Percentiles rank a stretch among this genome's conserved stretches.
Evolutionary conservation across 2,329 filamentous ascomycete species (phyloP).

Genomic region (Exophiala aquamarina): DNA sequence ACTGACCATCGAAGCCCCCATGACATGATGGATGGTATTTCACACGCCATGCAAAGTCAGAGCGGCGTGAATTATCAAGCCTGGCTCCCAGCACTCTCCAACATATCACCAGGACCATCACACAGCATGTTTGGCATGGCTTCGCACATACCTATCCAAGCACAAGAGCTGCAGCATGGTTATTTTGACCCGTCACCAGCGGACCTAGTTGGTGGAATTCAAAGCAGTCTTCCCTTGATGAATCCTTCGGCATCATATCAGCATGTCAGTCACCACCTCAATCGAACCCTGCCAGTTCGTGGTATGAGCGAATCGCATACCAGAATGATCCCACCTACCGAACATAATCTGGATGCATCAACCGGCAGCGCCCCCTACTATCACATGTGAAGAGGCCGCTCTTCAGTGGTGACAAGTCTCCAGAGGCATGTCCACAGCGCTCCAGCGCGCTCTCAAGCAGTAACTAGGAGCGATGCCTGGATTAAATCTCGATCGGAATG

Average conservation of each 20-base stretch:
- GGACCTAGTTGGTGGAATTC: slow-evolving; percentile 8
- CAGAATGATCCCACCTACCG: no score
- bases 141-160: slow-evolving; percentile 6
- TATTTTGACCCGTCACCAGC: slow-evolving; percentile 12
- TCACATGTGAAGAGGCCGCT: no score
- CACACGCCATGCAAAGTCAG: slow-evolving; percentile 5
- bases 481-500: no score
- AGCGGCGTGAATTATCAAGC: neutral
- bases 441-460: no score
- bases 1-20: neutral
- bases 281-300: neutral
- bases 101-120: slow-evolving; percentile 14
- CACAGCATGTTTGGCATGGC: slow-evolving; percentile 17
- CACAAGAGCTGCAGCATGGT: slow-evolving; percentile 4
- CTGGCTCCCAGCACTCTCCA: slow-evolving; percentile 16
- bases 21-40: slow-evolving; percentile 12
- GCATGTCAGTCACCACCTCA: slow-evolving; percentile 1
- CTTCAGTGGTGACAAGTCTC: no score
- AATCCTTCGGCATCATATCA: slow-evolving; percentile 13
- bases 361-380: no score
- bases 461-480: no score
- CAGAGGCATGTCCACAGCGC: no score
- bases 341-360: no score
- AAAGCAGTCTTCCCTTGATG: slow-evolving; percentile 10
- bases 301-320: neutral